Evolutionary conservation across 164 flowering plant species (phyloP).

Genomic region (Macadamia tetraphylla): DNA sequence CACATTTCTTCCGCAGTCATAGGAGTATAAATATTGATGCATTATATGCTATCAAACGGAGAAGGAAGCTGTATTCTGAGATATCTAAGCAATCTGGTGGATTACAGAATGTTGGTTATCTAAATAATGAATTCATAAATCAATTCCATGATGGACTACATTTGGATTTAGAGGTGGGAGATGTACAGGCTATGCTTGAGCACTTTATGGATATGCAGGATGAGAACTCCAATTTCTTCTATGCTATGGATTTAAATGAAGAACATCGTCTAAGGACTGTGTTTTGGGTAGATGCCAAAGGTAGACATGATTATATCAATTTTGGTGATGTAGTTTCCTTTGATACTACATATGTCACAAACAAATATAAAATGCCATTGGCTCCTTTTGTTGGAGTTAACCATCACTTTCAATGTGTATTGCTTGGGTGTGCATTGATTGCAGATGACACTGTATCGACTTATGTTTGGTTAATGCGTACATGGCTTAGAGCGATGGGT

Average conservation of each 20-base stretch:
- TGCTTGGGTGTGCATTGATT: slow-evolving; percentile 59
- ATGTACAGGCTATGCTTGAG: slow-evolving; percentile 42
- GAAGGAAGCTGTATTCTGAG: slow-evolving; percentile 44
- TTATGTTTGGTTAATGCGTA: slow-evolving; percentile 46
- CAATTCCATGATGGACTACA: slow-evolving; percentile 31
- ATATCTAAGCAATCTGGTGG: slow-evolving; percentile 40
- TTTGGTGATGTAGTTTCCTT: slow-evolving; percentile 51
- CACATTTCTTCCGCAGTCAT: slow-evolving; percentile 48
- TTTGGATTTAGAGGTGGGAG: slow-evolving; percentile 42
- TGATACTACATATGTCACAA: slow-evolving; percentile 39
- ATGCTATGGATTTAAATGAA: slow-evolving; percentile 51
- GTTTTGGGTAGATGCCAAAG: slow-evolving; percentile 61
- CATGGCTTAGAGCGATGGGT: slow-evolving; percentile 64
- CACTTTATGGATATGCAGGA: slow-evolving; percentile 43
- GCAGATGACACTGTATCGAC: slow-evolving; percentile 41
- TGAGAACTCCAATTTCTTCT: slow-evolving; percentile 46
- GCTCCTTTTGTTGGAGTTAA: slow-evolving; percentile 55
- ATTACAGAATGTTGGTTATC: slow-evolving; percentile 17
- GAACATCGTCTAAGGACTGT: slow-evolving; percentile 43
- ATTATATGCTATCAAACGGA: slow-evolving; percentile 41
- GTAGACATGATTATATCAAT: slow-evolving; percentile 38
- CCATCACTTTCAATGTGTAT: slow-evolving; percentile 43
- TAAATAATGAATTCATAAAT: slow-evolving; percentile 13
- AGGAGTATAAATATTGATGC: slow-evolving; percentile 42
- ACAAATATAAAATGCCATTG: slow-evolving; percentile 46